These are phyloP conservation scores for Liriodendron chinense DNA, from an alignment of 164 flowering plant species.

Conservation along the genomic window DNA sequence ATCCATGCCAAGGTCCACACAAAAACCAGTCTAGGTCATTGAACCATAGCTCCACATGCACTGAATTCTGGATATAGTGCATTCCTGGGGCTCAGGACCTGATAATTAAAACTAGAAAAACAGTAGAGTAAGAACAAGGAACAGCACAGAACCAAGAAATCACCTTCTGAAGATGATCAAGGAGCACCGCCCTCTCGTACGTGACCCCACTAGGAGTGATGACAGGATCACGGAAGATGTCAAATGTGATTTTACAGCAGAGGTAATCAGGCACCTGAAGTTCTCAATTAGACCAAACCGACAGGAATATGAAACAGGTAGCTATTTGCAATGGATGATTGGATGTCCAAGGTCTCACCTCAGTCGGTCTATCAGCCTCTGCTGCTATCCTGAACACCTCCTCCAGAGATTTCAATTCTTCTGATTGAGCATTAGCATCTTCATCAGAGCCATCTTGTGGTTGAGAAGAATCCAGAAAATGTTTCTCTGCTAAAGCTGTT, in stretches of 20 bases:
- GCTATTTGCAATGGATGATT: not conserved
- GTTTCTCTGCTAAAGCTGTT: conserved; percentile 55
- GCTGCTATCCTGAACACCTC: conserved; percentile 62
- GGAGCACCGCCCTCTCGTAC: conserved; percentile 78
- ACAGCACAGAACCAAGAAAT: not conserved
- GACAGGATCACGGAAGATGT: conserved; percentile 88
- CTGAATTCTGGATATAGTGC: not conserved
- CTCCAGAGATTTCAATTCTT: conserved; percentile 42
- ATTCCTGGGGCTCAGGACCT: not conserved
- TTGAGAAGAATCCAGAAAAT: conserved; percentile 33
- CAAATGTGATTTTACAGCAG: conserved; percentile 86
- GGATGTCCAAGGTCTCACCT: conserved; percentile 39
- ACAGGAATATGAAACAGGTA: not conserved
- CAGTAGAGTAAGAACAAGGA: not conserved
- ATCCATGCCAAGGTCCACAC: not conserved
- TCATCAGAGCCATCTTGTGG: conserved; percentile 46
- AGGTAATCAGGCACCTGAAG: conserved; percentile 86
- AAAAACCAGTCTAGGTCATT: not conserved
- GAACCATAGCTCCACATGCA: not conserved
- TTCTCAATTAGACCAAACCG: conserved; percentile 4
- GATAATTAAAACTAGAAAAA: not conserved
- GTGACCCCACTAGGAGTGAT: conserved; percentile 91
- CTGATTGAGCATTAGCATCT: conserved; percentile 19
- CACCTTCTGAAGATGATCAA: conserved; percentile 88
- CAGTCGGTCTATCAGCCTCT: conserved; percentile 67